Evolutionary conservation across 228 moss, liverwort and hornwort genomes (phyloP).

Genomic region (Sphagnum magellanicum): DNA sequence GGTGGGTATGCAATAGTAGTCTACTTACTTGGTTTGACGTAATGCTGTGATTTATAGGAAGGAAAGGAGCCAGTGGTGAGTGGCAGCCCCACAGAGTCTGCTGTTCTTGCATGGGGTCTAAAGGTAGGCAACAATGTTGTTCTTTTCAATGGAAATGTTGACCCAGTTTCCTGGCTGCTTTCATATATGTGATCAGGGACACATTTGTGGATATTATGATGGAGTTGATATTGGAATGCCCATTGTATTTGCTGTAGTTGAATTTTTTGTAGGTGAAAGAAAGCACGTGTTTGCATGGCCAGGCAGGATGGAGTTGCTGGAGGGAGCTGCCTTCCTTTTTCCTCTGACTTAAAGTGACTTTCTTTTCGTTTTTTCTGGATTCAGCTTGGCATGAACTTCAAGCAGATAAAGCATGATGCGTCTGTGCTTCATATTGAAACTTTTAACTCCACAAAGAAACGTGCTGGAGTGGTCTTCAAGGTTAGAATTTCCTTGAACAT

Average conservation of each 20-base stretch:
- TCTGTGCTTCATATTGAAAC: slow-evolving; percentile 71
- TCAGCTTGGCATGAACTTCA: slow-evolving; percentile 82
- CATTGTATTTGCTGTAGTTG: neutral
- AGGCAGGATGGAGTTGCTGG: too few relatives aligned
- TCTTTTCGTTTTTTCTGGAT: neutral
- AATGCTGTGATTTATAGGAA: slow-evolving; percentile 18
- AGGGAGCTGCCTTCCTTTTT: too few relatives aligned
- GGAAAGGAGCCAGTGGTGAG: slow-evolving; percentile 53
- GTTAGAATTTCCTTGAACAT: slow-evolving; percentile 6
- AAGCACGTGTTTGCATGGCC: too few relatives aligned
- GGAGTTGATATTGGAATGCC: neutral
- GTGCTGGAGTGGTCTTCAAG: slow-evolving; percentile 71
- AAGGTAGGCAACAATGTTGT: slow-evolving; percentile 22
- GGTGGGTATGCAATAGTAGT: too few relatives aligned
- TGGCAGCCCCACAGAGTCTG: slow-evolving; percentile 88
- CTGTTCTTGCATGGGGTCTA: slow-evolving; percentile 78
- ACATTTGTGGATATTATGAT: neutral
- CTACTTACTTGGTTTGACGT: neutral
- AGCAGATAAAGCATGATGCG: slow-evolving; percentile 27
- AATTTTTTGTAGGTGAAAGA: neutral
- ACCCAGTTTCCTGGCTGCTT: too few relatives aligned
- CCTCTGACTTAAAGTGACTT: too few relatives aligned
- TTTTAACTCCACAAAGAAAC: slow-evolving; percentile 81
- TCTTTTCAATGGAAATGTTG: neutral
- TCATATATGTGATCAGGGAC: neutral